Evolutionary conservation across 2,329 filamentous ascomycete genomes (phyloP).

Genomic region (Coniochaeta sp.): DNA sequence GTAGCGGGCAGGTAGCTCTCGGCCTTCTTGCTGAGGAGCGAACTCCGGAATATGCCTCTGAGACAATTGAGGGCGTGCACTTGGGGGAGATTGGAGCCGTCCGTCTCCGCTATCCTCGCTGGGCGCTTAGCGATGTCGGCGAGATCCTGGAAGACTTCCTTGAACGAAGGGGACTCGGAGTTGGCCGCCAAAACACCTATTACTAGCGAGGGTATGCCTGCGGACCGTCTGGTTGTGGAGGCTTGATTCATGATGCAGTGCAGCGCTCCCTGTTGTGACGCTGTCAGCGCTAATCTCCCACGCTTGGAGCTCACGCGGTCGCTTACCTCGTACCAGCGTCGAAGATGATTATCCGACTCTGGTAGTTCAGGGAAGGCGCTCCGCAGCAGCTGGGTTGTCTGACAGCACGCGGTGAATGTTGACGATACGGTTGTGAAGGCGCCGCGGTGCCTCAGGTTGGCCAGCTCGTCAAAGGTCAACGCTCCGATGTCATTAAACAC

Average conservation of each 20-base stretch:
- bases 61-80: conserved; percentile 93
- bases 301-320: not conserved
- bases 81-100: conserved; percentile 68
- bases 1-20: conserved; percentile 68
- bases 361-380: conserved; percentile 22
- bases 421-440: conserved; percentile 90
- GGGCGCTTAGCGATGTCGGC: conserved; percentile 49
- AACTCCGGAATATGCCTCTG: conserved; percentile 85
- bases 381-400: conserved; percentile 43
- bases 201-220: conserved; percentile 82
- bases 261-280: conserved; percentile 50
- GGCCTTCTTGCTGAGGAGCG: conserved; percentile 63
- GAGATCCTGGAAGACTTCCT: conserved; percentile 56
- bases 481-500: conserved; percentile 62
- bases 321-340: conserved; percentile 63
- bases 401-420: conserved; percentile 77
- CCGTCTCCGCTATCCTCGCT: conserved; percentile 46
- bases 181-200: conserved; percentile 71
- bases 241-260: conserved; percentile 66
- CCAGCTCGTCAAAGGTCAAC: conserved; percentile 74
- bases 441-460: conserved; percentile 78
- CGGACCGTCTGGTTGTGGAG: conserved; percentile 82
- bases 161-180: conserved; percentile 51
- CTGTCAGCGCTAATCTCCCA: not conserved
- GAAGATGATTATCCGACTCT: conserved; percentile 40